A percentile compares a stretch with the other conserved stretches of the same genome.
phyloP scores from a whole-genome alignment of 805 yeast genomes.

The Cyberlindnera galapagoensis region DNA sequence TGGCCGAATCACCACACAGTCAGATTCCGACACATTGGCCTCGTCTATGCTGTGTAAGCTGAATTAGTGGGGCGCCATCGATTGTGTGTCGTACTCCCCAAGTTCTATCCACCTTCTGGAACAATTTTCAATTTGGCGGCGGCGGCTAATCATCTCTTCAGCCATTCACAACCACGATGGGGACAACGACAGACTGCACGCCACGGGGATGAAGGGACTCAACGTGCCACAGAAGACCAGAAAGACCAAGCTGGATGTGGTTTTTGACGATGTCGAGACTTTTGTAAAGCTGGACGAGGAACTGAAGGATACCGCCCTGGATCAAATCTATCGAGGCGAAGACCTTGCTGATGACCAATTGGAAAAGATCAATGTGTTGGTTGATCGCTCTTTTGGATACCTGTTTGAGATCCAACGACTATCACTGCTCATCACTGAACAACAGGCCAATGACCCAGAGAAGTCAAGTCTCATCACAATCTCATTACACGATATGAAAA shows the following conservation, averaged over 20 bases:
- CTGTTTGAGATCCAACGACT: conserved; percentile 14
- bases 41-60: too few species aligned
- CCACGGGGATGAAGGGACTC: conserved; percentile 21
- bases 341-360: background rate
- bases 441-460: conserved; percentile 11
- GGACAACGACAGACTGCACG: too few species aligned
- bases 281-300: conserved; percentile 19
- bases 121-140: too few species aligned
- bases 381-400: conserved; percentile 6
- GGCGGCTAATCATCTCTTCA: too few species aligned
- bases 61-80: too few species aligned
- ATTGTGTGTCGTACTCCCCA: too few species aligned
- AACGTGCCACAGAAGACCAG: conserved; percentile 27
- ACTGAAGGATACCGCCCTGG: conserved; percentile 4
- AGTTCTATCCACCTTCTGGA: too few species aligned
- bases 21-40: too few species aligned
- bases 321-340: conserved; percentile 9
- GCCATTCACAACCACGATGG: too few species aligned
- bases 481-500: conserved; percentile 80
- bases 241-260: conserved; percentile 28
- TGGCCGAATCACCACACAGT: too few species aligned
- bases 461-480: conserved; percentile 40
- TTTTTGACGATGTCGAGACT: conserved; percentile 21
- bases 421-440: conserved; percentile 4
- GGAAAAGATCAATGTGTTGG: conserved; percentile 1